phyloP scores from a whole-genome alignment of 1,284 basidiomycete species.

The Microbotryum silenes-acaulis region DNA sequence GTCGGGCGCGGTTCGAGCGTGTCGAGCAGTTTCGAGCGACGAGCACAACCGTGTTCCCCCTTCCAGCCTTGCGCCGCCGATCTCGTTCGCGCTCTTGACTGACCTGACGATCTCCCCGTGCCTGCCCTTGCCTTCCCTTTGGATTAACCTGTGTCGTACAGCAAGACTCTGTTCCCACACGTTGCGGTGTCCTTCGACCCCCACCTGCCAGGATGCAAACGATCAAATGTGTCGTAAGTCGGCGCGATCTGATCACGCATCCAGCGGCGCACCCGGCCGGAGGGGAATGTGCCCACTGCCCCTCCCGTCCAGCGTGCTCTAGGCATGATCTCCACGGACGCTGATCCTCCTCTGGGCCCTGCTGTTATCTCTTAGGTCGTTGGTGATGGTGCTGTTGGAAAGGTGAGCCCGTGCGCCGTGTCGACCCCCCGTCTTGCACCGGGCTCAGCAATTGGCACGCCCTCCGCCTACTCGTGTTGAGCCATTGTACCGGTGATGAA shows the following conservation, averaged over 20 bases:
- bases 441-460: background rate
- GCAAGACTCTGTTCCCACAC: no score
- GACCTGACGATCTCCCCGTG: background rate
- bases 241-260: background rate
- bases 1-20: no score
- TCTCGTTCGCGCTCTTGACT: constrained; percentile 15
- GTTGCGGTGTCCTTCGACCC: no score
- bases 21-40: no score
- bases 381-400: constrained; percentile 99
- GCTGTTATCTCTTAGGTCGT: constrained; percentile 53
- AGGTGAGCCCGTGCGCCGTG: constrained; percentile 53
- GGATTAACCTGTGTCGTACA: no score
- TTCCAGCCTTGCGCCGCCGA: constrained; percentile 1
- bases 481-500: background rate
- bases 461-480: constrained; percentile 1
- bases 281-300: background rate
- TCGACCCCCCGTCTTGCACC: background rate
- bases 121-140: background rate
- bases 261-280: background rate
- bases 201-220: constrained; percentile 64
- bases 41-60: no score
- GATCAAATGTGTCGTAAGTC: constrained; percentile 72
- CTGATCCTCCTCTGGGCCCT: background rate
- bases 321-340: background rate
- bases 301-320: background rate